These are phyloP conservation scores for Xylariaceae sp. DNA, from an alignment of 2,329 filamentous ascomycete genomes.

Conservation along the genomic window DNA sequence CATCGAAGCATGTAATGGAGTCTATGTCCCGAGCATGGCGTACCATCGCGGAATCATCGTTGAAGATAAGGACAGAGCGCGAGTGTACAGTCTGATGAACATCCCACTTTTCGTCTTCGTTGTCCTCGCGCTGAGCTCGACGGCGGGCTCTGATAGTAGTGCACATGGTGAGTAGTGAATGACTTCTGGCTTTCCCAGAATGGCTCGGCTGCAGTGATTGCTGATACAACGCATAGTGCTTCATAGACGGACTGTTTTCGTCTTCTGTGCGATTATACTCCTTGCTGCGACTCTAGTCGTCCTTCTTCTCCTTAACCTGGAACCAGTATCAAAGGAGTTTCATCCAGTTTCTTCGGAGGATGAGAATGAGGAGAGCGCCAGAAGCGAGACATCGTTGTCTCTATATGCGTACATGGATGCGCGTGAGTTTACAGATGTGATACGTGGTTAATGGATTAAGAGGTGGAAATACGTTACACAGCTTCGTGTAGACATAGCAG, in stretches of 20 bases:
- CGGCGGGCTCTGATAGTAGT: constrained; percentile 29
- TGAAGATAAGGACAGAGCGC: constrained; percentile 27
- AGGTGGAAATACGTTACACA: too few species aligned
- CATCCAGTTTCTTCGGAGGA: too few species aligned
- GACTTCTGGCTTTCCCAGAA: too few species aligned
- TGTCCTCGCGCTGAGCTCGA: constrained; percentile 43
- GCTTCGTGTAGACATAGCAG: too few species aligned
- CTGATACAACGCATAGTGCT: constrained; percentile 9
- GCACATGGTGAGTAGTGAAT: background rate
- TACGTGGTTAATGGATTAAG: too few species aligned
- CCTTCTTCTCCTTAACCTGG: background rate
- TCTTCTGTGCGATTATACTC: constrained; percentile 23
- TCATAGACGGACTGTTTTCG: constrained; percentile 21
- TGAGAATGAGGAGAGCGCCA: too few species aligned
- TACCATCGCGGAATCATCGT: constrained; percentile 31
- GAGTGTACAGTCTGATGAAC: constrained; percentile 33
- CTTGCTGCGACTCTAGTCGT: constrained; percentile 21
- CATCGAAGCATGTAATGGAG: constrained; percentile 34
- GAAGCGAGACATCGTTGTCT: too few species aligned
- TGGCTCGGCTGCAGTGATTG: too few species aligned
- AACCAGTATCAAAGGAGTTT: too few species aligned
- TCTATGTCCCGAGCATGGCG: constrained; percentile 34
- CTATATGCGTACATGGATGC: too few species aligned
- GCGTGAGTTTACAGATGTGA: too few species aligned
- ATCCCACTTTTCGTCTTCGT: constrained; percentile 59